These are phyloP conservation scores for Kwoniella sp. DNA, from an alignment of 768 basidiomycete species.

Conservation along the genomic window DNA sequence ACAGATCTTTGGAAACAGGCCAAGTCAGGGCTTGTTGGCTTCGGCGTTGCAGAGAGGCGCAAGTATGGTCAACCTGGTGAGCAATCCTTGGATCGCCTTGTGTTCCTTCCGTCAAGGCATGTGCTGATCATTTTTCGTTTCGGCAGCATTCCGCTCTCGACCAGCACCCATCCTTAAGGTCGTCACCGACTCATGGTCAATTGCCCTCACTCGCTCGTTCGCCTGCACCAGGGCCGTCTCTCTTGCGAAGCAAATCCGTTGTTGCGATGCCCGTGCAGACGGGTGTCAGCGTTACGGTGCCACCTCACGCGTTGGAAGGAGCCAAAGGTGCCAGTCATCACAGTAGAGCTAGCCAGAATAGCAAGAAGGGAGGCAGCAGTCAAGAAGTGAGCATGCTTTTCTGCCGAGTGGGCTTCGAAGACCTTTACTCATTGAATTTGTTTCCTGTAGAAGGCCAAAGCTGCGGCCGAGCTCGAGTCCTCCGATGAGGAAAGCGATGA, in stretches of 20 bases:
- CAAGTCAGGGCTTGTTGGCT: conserved; percentile 39
- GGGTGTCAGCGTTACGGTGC: conserved; percentile 50
- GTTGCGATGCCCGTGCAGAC: conserved; percentile 54
- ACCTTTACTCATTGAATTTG: conserved; percentile 1
- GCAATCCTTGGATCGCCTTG: conserved; percentile 12
- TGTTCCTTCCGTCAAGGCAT: neutral
- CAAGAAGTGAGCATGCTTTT: conserved; percentile 22
- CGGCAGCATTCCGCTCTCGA: conserved; percentile 21
- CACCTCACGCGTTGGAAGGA: conserved; percentile 19
- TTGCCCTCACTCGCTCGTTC: conserved; percentile 32
- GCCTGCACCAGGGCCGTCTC: conserved; percentile 32
- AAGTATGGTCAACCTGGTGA: conserved; percentile 55
- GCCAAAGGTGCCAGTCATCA: conserved; percentile 1
- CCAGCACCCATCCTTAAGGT: conserved; percentile 18
- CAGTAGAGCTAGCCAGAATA: neutral
- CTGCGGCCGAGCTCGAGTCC: conserved; percentile 28
- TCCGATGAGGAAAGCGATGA: conserved; percentile 37
- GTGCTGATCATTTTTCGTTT: neutral
- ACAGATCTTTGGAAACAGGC: conserved; percentile 45
- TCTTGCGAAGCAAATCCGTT: conserved; percentile 52
- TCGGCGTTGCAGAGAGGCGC: conserved; percentile 49
- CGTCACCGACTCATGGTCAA: conserved; percentile 41
- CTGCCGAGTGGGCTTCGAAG: neutral
- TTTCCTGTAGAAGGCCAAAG: conserved; percentile 18
- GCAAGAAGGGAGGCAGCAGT: conserved; percentile 15